Base-by-base conservation (phyloP, 495 filamentous ascomycete genomes). In the Penicillium psychrofluorescens region DNA sequence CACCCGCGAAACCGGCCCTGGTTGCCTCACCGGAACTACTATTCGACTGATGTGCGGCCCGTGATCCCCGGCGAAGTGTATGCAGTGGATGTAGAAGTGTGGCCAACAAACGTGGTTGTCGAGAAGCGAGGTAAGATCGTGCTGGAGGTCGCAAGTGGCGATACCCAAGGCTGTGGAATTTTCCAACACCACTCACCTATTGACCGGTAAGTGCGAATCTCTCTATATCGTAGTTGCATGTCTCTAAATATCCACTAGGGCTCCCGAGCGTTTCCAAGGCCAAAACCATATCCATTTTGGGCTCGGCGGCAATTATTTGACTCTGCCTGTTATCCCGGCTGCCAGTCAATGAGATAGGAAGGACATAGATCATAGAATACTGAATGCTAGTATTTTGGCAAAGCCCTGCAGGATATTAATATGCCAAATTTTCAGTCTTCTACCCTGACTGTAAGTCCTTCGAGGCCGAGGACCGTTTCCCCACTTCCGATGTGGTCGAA, bases 31-130 rank as follows among this genome's bases (percentile, higher is more conserved):
- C 72, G 81, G 7, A 67, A 82, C n/a, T 84, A 85, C 49, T 61
- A 70, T 44, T 76, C 70, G 11, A 75, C 58, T 1, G 81, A 84
- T 43, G 73, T 76, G 4, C 67, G 68, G 29, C 66, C 67, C 11
- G 76, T 84, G 1, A 65, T 74, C 22, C 62, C 70, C 0, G 74
- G 72, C 0, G 71, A 78, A 45, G 70, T 84, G 4, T 85, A 86
- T 45, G 55, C 55, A 0, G 78, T 85, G 0, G 81, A 84, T 49
- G 68, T 86, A 8, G 82, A 86, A 63, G 54, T 85, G 4, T 85
- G 81, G 82, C 82, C 82, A 11, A 85, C 79, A 1, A 83, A 83
- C 55, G 77, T 83, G 0, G 69, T 86, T 6, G 71, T 82, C 11
- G 71, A 70, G 36, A 45, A 44, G 41, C 76, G 78, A 0, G 67